These are phyloP conservation scores for Pseudotulostoma volvatum DNA, from an alignment of 495 filamentous ascomycete genomes.

Conservation along the genomic window DNA sequence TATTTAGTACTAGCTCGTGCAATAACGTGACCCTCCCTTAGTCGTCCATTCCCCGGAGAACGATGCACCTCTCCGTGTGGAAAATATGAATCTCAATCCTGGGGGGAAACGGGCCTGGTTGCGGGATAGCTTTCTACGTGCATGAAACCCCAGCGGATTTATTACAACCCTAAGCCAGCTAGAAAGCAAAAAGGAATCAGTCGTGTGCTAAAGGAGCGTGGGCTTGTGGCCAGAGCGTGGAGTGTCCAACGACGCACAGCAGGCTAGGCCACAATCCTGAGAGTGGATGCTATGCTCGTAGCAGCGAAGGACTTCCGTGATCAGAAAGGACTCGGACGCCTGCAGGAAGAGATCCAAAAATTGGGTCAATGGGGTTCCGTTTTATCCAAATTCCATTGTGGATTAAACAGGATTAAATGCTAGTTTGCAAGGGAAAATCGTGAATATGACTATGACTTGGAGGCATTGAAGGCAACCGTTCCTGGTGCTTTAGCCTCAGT, in stretches of 20 bases:
- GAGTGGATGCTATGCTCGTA: background rate
- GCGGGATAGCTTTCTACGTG: background rate
- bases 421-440: background rate
- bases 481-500: background rate
- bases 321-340: background rate
- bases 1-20: too few species aligned
- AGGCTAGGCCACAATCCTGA: background rate
- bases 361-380: background rate
- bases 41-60: too few species aligned
- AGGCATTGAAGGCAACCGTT: background rate
- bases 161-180: background rate
- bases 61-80: background rate
- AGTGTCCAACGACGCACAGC: background rate
- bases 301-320: background rate
- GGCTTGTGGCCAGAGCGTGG: background rate
- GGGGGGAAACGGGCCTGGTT: background rate
- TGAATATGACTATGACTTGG: background rate
- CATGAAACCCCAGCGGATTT: background rate
- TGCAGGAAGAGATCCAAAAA: background rate
- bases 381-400: background rate
- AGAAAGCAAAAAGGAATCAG: background rate
- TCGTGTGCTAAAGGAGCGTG: background rate
- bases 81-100: background rate
- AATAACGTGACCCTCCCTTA: too few species aligned
- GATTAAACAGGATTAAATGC: background rate